These are phyloP conservation scores for Wickerhamiella dianesei DNA, from an alignment of 805 yeast genomes.

Conservation along the genomic window DNA sequence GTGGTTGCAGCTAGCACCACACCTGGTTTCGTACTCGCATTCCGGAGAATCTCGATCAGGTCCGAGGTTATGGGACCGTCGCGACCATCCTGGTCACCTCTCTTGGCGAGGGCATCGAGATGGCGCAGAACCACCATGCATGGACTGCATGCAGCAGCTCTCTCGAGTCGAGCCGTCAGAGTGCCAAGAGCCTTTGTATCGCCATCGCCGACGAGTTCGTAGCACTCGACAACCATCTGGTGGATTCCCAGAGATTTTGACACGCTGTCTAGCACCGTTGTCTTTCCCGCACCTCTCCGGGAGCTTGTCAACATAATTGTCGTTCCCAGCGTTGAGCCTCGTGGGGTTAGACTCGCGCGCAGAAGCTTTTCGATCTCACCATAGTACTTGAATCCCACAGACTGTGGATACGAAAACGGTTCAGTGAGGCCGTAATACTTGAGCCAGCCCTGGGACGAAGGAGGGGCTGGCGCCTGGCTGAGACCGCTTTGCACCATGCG, in stretches of 20 bases:
- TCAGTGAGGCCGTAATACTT: slow-evolving; percentile 35
- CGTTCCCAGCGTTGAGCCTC: slow-evolving; percentile 36
- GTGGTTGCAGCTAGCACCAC: slow-evolving; percentile 46
- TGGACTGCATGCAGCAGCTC: slow-evolving; percentile 32
- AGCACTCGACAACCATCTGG: slow-evolving; percentile 54
- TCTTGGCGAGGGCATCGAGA: slow-evolving; percentile 59
- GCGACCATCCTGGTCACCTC: slow-evolving; percentile 45
- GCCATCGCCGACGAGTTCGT: slow-evolving; percentile 53
- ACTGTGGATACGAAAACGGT: slow-evolving; percentile 21
- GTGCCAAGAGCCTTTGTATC: slow-evolving; percentile 69
- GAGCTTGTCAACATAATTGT: slow-evolving; percentile 54
- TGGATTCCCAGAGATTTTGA: slow-evolving; percentile 52
- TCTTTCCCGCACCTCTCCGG: slow-evolving; percentile 68
- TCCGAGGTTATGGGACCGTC: slow-evolving; percentile 32
- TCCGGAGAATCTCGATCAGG: slow-evolving; percentile 43
- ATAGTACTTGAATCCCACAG: slow-evolving; percentile 34
- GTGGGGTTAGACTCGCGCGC: slow-evolving; percentile 30
- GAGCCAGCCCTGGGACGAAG: slow-evolving; percentile 31
- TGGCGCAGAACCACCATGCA: slow-evolving; percentile 49
- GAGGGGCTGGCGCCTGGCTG: slow-evolving; percentile 25
- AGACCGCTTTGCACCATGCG: slow-evolving; percentile 58
- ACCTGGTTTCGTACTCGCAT: slow-evolving; percentile 33
- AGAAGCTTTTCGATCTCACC: slow-evolving; percentile 40
- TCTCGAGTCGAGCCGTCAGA: slow-evolving; percentile 62
- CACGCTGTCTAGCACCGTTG: slow-evolving; percentile 43